phyloP scores from a whole-genome alignment of 75 land plant genomes.

The Picea glauca region DNA sequence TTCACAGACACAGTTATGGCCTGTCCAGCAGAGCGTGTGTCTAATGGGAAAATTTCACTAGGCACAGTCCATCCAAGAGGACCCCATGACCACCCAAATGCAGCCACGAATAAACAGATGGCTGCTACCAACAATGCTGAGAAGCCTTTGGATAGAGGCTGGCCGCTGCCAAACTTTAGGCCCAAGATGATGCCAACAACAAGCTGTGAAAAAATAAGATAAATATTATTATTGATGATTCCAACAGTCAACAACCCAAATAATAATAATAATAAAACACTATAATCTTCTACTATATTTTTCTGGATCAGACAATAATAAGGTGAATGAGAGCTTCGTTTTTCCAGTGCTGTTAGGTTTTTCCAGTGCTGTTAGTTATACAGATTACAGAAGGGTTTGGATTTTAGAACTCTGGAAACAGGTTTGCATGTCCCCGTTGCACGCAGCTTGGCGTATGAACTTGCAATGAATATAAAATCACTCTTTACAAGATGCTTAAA shows the following conservation, averaged over 20 bases:
- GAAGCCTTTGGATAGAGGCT: conserved; percentile 34
- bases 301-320: background rate
- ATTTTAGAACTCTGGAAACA: too few relatives aligned
- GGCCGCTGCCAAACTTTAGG: conserved; percentile 31
- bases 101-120: conserved; percentile 58
- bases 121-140: conserved; percentile 51
- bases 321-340: background rate
- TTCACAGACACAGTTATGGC: conserved; percentile 82
- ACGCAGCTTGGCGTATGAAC: background rate
- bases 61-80: conserved; percentile 86
- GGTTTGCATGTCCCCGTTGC: background rate
- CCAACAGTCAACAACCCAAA: conserved; percentile 1
- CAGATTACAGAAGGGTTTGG: too few relatives aligned
- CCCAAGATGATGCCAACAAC: conserved; percentile 60
- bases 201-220: conserved; percentile 22
- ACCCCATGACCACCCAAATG: conserved; percentile 96
- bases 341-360: too few relatives aligned
- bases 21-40: conserved; percentile 85
- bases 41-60: conserved; percentile 87
- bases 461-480: background rate
- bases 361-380: too few relatives aligned
- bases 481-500: background rate
- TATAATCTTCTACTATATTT: background rate
- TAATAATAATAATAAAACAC: too few relatives aligned
- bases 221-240: conserved; percentile 16